Percentiles rank a stretch among this genome's conserved stretches.
Conservation (phyloP, 768 basidiomycete genomes). For the Clitopilus passeckerianus region DNA sequence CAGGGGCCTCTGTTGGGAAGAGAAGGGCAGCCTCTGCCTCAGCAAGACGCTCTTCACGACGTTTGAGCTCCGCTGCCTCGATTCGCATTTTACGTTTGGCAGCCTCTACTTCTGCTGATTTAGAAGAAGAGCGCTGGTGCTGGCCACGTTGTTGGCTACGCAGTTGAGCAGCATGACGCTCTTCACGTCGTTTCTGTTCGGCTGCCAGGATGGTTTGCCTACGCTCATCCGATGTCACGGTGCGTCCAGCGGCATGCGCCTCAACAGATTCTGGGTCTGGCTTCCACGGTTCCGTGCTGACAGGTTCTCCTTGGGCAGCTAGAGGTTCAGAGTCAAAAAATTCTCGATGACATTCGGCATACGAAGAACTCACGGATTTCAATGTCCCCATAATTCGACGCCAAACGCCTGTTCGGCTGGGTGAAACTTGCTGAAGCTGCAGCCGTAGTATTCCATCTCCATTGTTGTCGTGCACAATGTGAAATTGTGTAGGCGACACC, state of each 20-base stretch:
- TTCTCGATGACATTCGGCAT: background rate
- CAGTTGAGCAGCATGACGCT: background rate
- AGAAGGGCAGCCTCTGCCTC: background rate
- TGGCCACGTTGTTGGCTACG: background rate
- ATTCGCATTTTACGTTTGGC: background rate
- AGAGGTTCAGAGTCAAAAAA: background rate
- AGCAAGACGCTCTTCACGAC: background rate
- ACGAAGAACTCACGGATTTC: slow-evolving; percentile 26
- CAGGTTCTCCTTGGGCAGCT: background rate
- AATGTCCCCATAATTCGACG: slow-evolving; percentile 19
- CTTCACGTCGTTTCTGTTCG: background rate
- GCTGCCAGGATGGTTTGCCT: background rate
- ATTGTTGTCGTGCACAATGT: background rate
- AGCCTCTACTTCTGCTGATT: background rate
- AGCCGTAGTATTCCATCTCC: slow-evolving; percentile 4
- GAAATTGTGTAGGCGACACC: slow-evolving; percentile 4
- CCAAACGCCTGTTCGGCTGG: slow-evolving; percentile 11
- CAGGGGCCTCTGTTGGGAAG: background rate
- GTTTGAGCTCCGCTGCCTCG: background rate
- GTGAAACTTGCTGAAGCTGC: background rate
- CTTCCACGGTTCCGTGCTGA: background rate
- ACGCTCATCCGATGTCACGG: background rate
- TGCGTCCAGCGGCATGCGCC: background rate
- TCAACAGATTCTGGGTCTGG: background rate
- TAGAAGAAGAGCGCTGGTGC: background rate